Evolutionary conservation across 495 filamentous ascomycete species (phyloP).

Genomic region (Parmelia sp.): DNA sequence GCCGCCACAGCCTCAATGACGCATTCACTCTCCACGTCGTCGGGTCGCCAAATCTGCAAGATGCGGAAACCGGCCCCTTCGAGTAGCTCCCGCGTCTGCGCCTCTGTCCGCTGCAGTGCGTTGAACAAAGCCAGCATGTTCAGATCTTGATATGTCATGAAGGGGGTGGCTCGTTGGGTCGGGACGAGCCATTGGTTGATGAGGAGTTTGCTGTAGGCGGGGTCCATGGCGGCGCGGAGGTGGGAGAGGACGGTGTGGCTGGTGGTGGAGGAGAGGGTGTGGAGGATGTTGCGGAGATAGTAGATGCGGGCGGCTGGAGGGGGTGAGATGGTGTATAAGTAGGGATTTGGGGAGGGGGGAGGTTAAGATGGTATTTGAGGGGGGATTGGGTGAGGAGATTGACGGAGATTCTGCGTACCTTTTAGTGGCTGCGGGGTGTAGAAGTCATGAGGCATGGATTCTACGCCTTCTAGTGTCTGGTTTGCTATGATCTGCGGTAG

Average conservation of each 20-base stretch:
- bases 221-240: slow-evolving; percentile 42
- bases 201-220: slow-evolving; percentile 37
- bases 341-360: background rate
- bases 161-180: background rate
- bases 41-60: slow-evolving; percentile 22
- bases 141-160: slow-evolving; percentile 18
- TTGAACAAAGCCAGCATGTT: slow-evolving; percentile 28
- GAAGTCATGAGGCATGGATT: slow-evolving; percentile 41
- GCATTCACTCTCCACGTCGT: slow-evolving; percentile 2
- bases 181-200: slow-evolving; percentile 2
- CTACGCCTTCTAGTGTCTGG: slow-evolving; percentile 37
- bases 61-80: slow-evolving; percentile 28
- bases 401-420: slow-evolving; percentile 3
- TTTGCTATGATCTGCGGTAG: slow-evolving; percentile 14
- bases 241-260: slow-evolving; percentile 39
- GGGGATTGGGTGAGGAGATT: background rate
- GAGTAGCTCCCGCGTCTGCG: slow-evolving; percentile 28
- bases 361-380: no score
- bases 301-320: slow-evolving; percentile 51
- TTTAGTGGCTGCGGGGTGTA: slow-evolving; percentile 39
- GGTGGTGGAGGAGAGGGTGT: slow-evolving; percentile 41
- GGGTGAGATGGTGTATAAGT: no score
- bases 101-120: slow-evolving; percentile 28
- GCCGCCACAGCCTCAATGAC: background rate
- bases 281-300: slow-evolving; percentile 42